Evolutionary conservation across 306 rosid species (phyloP), one percentile per base, ranked within the genome.

Genomic region (Quillaja saponaria): DNA sequence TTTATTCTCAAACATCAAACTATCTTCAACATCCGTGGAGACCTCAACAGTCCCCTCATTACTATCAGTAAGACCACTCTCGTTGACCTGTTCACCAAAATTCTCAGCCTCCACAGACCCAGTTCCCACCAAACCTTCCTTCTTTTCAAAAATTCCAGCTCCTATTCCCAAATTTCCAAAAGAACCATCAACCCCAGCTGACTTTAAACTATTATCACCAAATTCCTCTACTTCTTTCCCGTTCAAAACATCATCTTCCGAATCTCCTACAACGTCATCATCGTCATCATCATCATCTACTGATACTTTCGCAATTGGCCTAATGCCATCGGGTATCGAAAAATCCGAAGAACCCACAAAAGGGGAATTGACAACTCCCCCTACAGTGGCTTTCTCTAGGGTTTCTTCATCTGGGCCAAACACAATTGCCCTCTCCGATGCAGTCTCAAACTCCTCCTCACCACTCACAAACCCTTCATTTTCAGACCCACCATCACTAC

Each of bases 381-480:
- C 68, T 7, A 34, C 10, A 31, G 50, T 31, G 20, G 66, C 59
- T 10, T 60, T 57, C 16, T 15, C 77, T 35, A 65, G 34, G 37
- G 63, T 9, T 37, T 58, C 75, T 34, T 54, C 71, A 33, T 38
- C 60, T 1, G 75, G 37, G 40, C 66, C 66, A 6, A 75, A 77
- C 7, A 54, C 66, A 71, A 83, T 34, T 7, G 86, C 87, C 74
- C 72, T 65, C n/a, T 69, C 70, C 2, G 53, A 20, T 6, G 61
- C 69, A 40, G 78, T 17, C n/a, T 71, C 90, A 1, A 84, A 76
- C 31, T 79, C 91, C 31, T 76, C 85, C 10, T 76, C 92, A 1
- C 81, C 96, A 50, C 90, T 88, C 47, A 71, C 19, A 34, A 88
- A 88, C 39, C 95, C 98, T 5, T 80, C 90, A 13, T 55, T 40